Conservation (phyloP, 441 rosid genomes). For the Flueggea neowawraea region DNA sequence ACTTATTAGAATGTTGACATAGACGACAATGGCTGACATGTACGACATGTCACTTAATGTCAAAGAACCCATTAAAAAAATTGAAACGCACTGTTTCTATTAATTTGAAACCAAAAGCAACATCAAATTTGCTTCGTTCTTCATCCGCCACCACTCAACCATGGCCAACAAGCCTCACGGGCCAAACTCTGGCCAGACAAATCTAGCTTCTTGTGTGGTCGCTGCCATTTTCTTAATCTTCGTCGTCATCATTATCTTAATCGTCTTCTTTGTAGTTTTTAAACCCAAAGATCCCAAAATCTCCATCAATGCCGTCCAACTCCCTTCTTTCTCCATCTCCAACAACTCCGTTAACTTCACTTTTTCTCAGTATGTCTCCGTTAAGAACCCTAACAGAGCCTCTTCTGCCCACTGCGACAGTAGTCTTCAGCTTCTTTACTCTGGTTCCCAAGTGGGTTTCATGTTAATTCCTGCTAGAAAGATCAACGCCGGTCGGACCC, state of each 20-base stretch:
- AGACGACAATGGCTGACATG: no score
- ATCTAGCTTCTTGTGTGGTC: conserved; percentile 84
- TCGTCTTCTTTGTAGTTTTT: conserved; percentile 88
- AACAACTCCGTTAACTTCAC: conserved; percentile 88
- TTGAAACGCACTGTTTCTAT: no score
- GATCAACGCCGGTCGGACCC: conserved; percentile 67
- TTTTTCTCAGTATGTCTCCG: conserved; percentile 82
- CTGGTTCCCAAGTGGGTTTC: conserved; percentile 86
- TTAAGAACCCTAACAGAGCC: conserved; percentile 80
- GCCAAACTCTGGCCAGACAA: conserved; percentile 60
- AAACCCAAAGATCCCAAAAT: conserved; percentile 88
- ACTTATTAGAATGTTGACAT: no score
- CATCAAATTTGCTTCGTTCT: no score
- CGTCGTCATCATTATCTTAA: conserved; percentile 46
- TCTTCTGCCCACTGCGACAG: conserved; percentile 86
- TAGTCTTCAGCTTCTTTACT: conserved; percentile 79
- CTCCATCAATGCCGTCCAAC: conserved; percentile 81
- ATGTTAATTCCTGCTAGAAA: conserved; percentile 95
- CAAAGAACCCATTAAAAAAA: no score
- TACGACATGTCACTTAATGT: no score
- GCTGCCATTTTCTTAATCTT: conserved; percentile 83
- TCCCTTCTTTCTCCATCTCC: conserved; percentile 83
- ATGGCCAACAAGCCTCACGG: conserved; percentile 16
- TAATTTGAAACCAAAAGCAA: no score
- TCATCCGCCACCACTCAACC: no score